Evolutionary conservation across 129 eudicot species (phyloP).

Genomic region (Artemisia argyi): DNA sequence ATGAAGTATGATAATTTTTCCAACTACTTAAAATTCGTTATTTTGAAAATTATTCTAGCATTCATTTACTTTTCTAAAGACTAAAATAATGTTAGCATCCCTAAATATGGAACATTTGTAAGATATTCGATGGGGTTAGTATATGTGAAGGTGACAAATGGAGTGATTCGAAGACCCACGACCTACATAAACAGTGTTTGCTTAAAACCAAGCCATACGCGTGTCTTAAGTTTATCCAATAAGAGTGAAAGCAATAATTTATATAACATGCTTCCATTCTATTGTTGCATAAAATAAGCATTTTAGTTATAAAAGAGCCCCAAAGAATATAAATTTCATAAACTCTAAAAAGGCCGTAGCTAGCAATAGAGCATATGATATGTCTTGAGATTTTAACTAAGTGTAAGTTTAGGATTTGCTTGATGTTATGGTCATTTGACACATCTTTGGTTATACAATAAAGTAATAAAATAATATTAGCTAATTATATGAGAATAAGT

Average conservation of each 20-base stretch:
- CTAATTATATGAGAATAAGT: too few relatives aligned
- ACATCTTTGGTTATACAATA: too few relatives aligned
- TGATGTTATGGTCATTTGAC: too few relatives aligned
- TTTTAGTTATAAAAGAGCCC: neutral
- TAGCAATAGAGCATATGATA: neutral
- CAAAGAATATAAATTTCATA: neutral
- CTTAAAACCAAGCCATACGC: conserved; percentile 13
- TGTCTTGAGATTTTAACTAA: neutral
- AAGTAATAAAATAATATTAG: too few relatives aligned
- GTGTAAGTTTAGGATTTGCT: neutral
- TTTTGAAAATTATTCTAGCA: neutral
- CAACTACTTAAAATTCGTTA: neutral
- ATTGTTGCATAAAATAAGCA: neutral
- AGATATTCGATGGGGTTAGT: neutral
- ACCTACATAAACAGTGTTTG: neutral
- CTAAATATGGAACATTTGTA: neutral
- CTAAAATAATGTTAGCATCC: neutral
- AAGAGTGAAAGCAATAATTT: neutral
- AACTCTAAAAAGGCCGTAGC: neutral
- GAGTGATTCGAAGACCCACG: conserved; percentile 10
- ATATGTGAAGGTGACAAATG: neutral
- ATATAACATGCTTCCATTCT: neutral
- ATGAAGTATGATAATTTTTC: neutral
- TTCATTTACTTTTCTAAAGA: neutral
- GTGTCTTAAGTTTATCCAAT: conserved; percentile 14